A percentile compares a stretch with the other conserved stretches of the same genome.
Evolutionary conservation across 371 early-diverging fungal species (phyloP).

Genomic region (Apophysomyces variabilis): DNA sequence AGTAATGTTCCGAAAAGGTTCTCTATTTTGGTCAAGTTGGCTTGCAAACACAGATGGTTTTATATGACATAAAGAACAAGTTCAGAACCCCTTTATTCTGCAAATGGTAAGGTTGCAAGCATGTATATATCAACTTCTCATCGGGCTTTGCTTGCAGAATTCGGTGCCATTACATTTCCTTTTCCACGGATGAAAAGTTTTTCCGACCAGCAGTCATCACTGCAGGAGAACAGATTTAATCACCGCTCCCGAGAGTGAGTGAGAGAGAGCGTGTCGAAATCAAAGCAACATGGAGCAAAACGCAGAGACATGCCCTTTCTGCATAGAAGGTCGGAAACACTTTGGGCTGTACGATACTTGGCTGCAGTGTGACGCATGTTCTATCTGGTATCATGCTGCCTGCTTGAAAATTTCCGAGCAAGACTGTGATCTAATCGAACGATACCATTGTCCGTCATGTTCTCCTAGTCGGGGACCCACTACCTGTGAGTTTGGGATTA

Average conservation of each 20-base stretch:
- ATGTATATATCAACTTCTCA: too few species aligned
- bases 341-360: slow-evolving; percentile 37
- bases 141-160: too few species aligned
- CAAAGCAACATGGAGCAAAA: slow-evolving; percentile 34
- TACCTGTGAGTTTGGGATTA: slow-evolving; percentile 50
- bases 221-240: background rate
- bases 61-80: too few species aligned
- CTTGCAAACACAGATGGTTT: too few species aligned
- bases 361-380: slow-evolving; percentile 75
- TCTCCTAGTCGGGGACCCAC: slow-evolving; percentile 59
- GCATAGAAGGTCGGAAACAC: background rate
- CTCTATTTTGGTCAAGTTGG: too few species aligned
- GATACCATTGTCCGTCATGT: slow-evolving; percentile 71
- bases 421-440: slow-evolving; percentile 65
- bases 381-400: slow-evolving; percentile 68
- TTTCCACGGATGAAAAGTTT: too few species aligned
- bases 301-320: slow-evolving; percentile 20
- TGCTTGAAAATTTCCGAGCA: slow-evolving; percentile 62
- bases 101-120: too few species aligned
- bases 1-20: too few species aligned
- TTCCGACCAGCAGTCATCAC: too few species aligned
- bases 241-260: slow-evolving; percentile 8
- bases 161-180: too few species aligned
- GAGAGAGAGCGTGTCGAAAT: slow-evolving; percentile 83
- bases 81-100: too few species aligned